Evolutionary conservation across 2,329 filamentous ascomycete species (phyloP), one percentile per base, ranked within the genome.

Genomic region (Pyrenochaeta sp.): DNA sequence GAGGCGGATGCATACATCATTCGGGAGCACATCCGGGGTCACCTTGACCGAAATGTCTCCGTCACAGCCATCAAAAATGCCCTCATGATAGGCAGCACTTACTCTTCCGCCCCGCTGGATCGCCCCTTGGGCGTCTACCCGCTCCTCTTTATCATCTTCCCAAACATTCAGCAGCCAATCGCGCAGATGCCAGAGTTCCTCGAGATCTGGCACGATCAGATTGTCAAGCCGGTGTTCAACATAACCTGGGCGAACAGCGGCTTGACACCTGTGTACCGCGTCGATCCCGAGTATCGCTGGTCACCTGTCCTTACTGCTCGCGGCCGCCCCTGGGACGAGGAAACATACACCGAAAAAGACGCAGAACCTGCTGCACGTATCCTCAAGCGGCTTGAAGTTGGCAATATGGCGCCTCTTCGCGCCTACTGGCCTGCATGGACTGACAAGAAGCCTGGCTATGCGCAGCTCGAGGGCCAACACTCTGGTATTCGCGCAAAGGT

Each of bases 171-270:
- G 26, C n/a, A 21, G 13, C 21, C 7, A 40, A 6, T 24, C 29
- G 8, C 18, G 7, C 18, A 19, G n/a, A 47, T 19, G 44, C 26
- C 8, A 13, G 9, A 1, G n/a, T 58, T 63, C 39, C 40, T 60
- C 17, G 28, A 30, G 6, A 36, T 48, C 14, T 61, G 56, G 56
- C 55, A 60, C 40, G 47, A 60, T 7, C 35, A 56, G 1, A 47
- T 63, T 4, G 35, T 63, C 11, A 51, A 44, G 14, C 58, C 58
- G 1, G 53, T 56, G 1, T 60, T 60, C 35, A 44, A 60, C 20
- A 20, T 21, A 11, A 53, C 59, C 3, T 63, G 53, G 58, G 30
- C 34, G 7, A 34, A 51, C 13, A 49, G 44, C 3, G 31, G 39
- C 4, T 38, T 55, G 3, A 39, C 48, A 1, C 3, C 29, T 7